A percentile compares a stretch with the other conserved stretches of the same genome.
Conservation (phyloP, 257 asterid species). For the Primulina eburnea region DNA sequence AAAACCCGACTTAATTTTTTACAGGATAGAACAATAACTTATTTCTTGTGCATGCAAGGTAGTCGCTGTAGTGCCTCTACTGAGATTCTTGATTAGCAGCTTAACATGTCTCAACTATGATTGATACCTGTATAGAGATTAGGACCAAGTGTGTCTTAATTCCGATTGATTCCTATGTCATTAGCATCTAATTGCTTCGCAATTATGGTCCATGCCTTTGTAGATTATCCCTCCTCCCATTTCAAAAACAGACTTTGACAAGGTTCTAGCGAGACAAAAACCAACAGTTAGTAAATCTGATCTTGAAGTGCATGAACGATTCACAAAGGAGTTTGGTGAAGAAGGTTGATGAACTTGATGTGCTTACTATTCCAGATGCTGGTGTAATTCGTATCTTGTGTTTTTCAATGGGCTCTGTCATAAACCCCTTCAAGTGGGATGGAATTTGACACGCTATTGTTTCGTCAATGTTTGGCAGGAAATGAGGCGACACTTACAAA, state of each 20-base stretch:
- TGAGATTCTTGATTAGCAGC: neutral
- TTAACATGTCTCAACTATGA: neutral
- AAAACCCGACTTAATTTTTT: neutral
- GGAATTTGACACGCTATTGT: conserved; percentile 19
- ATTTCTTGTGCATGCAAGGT: no score
- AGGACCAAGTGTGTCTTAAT: neutral
- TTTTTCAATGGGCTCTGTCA: conserved; percentile 21
- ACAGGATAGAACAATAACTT: neutral
- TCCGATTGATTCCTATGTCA: neutral
- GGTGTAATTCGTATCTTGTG: conserved; percentile 37
- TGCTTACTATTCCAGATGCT: conserved; percentile 20
- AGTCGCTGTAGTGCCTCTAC: no score
- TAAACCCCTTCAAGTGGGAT: conserved; percentile 28
- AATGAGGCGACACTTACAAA: conserved; percentile 22
- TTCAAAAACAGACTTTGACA: conserved; percentile 77
- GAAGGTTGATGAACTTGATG: conserved; percentile 64
- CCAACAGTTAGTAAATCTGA: conserved; percentile 96
- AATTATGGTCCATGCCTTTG: neutral
- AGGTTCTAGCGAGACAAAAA: conserved; percentile 82
- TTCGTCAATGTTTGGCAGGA: conserved; percentile 32
- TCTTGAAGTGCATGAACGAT: conserved; percentile 90
- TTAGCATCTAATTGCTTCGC: neutral
- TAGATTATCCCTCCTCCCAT: conserved; percentile 91
- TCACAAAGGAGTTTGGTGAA: conserved; percentile 91
- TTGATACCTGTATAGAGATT: neutral